Conservation (phyloP, 1,139 yeast species). For the Neolecta irregularis region DNA sequence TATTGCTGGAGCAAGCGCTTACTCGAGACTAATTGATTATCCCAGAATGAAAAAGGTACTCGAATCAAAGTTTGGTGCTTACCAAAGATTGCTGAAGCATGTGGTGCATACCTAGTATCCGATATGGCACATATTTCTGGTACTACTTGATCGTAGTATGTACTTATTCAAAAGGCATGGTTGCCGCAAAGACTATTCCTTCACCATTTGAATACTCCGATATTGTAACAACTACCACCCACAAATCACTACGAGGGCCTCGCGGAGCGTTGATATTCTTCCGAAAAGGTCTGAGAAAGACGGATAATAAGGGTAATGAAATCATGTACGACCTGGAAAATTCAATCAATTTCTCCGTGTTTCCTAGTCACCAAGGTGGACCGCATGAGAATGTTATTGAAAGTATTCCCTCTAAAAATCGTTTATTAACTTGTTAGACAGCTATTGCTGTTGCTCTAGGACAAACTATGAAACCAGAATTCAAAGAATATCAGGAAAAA, state of each 20-base stretch:
- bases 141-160: neutral
- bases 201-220: constrained; percentile 94
- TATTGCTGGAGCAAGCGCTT: constrained; percentile 97
- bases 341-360: constrained; percentile 91
- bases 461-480: constrained; percentile 86
- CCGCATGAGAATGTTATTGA: constrained; percentile 98
- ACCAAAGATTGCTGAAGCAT: constrained; percentile 86
- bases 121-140: constrained; percentile 95
- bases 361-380: constrained; percentile 99
- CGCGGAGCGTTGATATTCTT: constrained; percentile 98
- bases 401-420: no score
- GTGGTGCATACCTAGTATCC: constrained; percentile 88
- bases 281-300: constrained; percentile 87
- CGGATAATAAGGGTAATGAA: constrained; percentile 85
- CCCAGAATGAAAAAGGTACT: no score
- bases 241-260: constrained; percentile 96
- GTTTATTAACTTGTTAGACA: no score
- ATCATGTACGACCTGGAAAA: constrained; percentile 78
- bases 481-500: constrained; percentile 74
- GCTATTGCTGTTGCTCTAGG: constrained; percentile 93
- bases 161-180: constrained; percentile 44
- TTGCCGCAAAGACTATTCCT: constrained; percentile 93
- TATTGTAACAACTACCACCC: constrained; percentile 95
- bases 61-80: no score
- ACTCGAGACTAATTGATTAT: constrained; percentile 89